Evolutionary conservation across 192 early-diverging fungal genomes (phyloP), one percentile per base, ranked within the genome.

Genomic region (Pilaira anomala): DNA sequence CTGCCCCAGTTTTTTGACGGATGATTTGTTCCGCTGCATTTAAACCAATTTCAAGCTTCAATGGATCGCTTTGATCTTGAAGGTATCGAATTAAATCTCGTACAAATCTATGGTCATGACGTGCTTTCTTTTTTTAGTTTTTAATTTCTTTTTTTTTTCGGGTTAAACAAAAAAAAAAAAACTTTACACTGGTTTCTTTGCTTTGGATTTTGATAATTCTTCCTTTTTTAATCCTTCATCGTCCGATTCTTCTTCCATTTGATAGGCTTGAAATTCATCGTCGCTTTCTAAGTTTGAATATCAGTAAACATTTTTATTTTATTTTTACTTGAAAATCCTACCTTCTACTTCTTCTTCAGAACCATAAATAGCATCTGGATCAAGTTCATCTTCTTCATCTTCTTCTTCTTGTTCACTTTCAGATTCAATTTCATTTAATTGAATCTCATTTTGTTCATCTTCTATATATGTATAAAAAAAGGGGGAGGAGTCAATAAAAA

Each of bases 21-120:
- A 69, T 67, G 29, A 75, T 19, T 11, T 6, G 39, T 42, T 61
- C 60, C n/a, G 73, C 73, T 44, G 48, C 60, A 1, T 44, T 26
- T 22, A 75, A 59, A 22, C 53, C 68, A 50, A 70, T 45, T 14
- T 75, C 68, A 14, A 69, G 60, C 41, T 66, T 75, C 7, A 66
- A 51, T 22, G 73, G 73, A 49, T 75, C 73, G 18, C 69, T 68
- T 3, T 44, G 18, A 36, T 62, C 61, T 50, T 56, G 46, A 29
- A 73, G 65, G 44, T 73, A 73, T 7, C 49, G 18, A 16, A 66
- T 57, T n/a, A 73, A 46, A 16, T 73, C 71, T 4, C 26, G 45
- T 9, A 63, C 50, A 24, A 67, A 73, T 48, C 71, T 30, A 29
- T 26, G 59, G 16, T n/a, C n/a, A 30, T 26, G 28, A 51, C 8